Evolutionary conservation across 768 basidiomycete genomes (phyloP).

Genomic region (Chalciporus pseudorubinellus): DNA sequence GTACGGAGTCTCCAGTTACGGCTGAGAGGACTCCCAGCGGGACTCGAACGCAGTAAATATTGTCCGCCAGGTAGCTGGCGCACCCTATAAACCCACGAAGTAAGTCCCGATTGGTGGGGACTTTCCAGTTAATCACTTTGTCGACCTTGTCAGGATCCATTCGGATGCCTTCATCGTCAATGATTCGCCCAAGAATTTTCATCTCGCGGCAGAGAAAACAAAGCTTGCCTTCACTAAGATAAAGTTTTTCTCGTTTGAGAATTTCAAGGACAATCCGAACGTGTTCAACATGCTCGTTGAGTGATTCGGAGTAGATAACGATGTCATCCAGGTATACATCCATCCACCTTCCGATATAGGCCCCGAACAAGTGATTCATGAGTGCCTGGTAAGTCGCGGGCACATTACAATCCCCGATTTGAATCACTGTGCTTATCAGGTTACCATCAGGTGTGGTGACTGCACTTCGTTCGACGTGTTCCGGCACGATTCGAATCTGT

Average conservation of each 20-base stretch:
- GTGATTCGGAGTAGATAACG: conserved; percentile 11
- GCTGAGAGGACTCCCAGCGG: too few species aligned
- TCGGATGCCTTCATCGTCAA: conserved; percentile 36
- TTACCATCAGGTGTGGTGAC: conserved; percentile 40
- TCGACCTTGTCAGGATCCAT: conserved; percentile 47
- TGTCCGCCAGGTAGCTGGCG: not conserved
- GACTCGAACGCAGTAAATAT: not conserved
- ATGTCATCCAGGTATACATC: conserved; percentile 1
- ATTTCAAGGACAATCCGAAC: conserved; percentile 34
- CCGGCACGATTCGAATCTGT: conserved; percentile 11
- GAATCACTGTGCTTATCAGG: conserved; percentile 26
- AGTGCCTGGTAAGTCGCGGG: conserved; percentile 42
- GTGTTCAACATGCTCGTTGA: conserved; percentile 31
- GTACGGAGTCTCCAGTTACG: too few species aligned
- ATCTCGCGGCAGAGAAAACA: conserved; percentile 30
- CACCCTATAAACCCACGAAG: not conserved
- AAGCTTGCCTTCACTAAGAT: conserved; percentile 36
- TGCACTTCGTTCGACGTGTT: conserved; percentile 28
- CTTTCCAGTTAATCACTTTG: conserved; percentile 19
- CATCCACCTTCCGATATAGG: not conserved
- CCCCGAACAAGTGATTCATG: not conserved
- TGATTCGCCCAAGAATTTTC: conserved; percentile 35
- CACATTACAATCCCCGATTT: conserved; percentile 36
- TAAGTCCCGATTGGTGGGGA: not conserved
- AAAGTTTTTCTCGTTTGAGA: conserved; percentile 34